A percentile compares a stretch with the other conserved stretches of the same genome.
Evolutionary conservation across 2,329 filamentous ascomycete genomes (phyloP).

Genomic region (Annulohypoxylon truncatum): DNA sequence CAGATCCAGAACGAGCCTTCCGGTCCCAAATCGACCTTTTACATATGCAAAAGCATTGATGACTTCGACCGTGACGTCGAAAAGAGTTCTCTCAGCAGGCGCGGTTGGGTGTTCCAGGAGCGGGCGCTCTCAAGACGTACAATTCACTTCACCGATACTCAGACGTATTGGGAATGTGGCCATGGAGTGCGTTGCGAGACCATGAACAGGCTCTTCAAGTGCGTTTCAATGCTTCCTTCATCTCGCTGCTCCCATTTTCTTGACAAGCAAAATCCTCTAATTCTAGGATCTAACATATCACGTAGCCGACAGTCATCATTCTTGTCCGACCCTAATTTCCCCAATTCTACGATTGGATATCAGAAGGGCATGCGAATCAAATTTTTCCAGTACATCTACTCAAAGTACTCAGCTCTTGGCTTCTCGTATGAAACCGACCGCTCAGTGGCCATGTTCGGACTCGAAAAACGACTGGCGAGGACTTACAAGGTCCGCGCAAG

Average conservation of each 20-base stretch:
- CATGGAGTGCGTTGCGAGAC: constrained; percentile 42
- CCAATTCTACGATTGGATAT: background rate
- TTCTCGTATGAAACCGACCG: background rate
- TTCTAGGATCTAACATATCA: too few species aligned
- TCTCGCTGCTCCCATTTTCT: background rate
- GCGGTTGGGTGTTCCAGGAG: constrained; percentile 39
- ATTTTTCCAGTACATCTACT: background rate
- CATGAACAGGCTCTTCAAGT: background rate
- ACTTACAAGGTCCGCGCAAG: too few species aligned
- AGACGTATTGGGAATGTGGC: constrained; percentile 48
- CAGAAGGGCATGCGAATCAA: background rate
- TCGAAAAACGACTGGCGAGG: constrained; percentile 1
- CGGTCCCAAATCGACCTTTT: background rate
- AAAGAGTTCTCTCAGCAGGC: background rate
- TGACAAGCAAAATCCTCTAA: too few species aligned
- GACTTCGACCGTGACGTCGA: background rate
- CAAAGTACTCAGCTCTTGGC: background rate
- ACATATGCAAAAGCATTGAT: constrained; percentile 41
- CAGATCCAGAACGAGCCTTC: background rate
- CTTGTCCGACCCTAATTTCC: background rate
- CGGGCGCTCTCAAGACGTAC: constrained; percentile 43
- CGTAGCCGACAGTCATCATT: background rate
- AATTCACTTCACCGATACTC: constrained; percentile 44
- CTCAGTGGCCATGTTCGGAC: constrained; percentile 2
- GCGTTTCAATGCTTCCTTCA: too few species aligned